Conservation (phyloP, 305 asterid species). For the Fraxinus baroniana region DNA sequence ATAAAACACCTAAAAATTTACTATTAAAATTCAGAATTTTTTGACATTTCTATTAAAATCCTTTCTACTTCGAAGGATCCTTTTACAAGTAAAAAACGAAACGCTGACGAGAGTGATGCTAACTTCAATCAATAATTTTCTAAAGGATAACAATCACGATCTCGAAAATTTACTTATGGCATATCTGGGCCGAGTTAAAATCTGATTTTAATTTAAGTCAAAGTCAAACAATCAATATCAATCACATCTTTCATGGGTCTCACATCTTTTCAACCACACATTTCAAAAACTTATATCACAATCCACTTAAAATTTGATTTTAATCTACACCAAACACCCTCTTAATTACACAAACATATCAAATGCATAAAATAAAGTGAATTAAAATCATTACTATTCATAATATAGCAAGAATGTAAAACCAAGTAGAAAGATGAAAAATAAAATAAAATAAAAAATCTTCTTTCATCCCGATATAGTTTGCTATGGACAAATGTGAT, state of each 20-base stretch:
- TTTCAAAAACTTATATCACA: no score
- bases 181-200: no score
- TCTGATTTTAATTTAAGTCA: no score
- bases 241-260: no score
- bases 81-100: background rate
- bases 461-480: background rate
- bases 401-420: background rate
- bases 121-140: background rate
- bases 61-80: background rate
- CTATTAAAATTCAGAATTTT: background rate
- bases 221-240: no score
- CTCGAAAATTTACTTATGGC: background rate
- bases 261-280: no score
- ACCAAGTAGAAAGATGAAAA: background rate
- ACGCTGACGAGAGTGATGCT: background rate
- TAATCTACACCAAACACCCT: no score
- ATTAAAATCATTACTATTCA: background rate
- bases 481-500: background rate
- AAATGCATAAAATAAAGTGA: background rate
- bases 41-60: background rate
- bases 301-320: no score
- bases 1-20: no score
- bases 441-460: background rate
- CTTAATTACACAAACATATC: background rate
- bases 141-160: background rate